Evolutionary conservation across 352 stramenopile species (phyloP).

Genomic region (Peronosclerospora sorghi): DNA sequence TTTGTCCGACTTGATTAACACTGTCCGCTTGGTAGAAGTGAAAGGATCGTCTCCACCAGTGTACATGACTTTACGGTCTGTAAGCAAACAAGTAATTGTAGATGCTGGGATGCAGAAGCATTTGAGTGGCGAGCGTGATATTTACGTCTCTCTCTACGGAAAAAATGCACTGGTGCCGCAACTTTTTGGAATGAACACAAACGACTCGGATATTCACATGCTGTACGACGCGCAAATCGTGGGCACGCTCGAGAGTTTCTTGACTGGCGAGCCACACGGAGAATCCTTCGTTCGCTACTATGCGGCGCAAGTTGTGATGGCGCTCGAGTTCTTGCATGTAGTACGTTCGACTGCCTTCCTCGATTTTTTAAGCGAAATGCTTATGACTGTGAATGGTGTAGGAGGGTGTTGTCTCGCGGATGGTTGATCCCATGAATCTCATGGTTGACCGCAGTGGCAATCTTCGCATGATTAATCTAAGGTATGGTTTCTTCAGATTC

Average conservation of each 20-base stretch:
- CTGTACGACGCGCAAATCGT: slow-evolving; percentile 77
- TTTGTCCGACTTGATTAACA: slow-evolving; percentile 66
- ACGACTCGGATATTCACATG: slow-evolving; percentile 76
- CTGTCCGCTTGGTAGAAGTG: slow-evolving; percentile 54
- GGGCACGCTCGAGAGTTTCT: slow-evolving; percentile 68
- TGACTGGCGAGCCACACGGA: slow-evolving; percentile 48
- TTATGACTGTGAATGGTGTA: slow-evolving; percentile 11
- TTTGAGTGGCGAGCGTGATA: slow-evolving; percentile 67
- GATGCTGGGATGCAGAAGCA: slow-evolving; percentile 79
- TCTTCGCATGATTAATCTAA: slow-evolving; percentile 74
- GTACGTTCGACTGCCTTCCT: slow-evolving; percentile 15
- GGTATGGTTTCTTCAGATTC: slow-evolving; percentile 30
- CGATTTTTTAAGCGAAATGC: background rate
- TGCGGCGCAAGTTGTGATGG: slow-evolving; percentile 71
- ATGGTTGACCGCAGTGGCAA: slow-evolving; percentile 75
- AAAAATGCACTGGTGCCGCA: slow-evolving; percentile 65
- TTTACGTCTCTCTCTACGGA: slow-evolving; percentile 72
- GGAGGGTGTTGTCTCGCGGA: slow-evolving; percentile 74
- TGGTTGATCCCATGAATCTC: slow-evolving; percentile 68
- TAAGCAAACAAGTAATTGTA: slow-evolving; percentile 73
- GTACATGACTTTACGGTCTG: slow-evolving; percentile 66
- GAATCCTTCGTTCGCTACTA: slow-evolving; percentile 82
- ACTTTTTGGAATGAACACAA: slow-evolving; percentile 57
- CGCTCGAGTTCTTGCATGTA: slow-evolving; percentile 72
- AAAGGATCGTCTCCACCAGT: slow-evolving; percentile 38